phyloP scores from a whole-genome alignment of 495 filamentous ascomycete species.

The Talaromyces liani region DNA sequence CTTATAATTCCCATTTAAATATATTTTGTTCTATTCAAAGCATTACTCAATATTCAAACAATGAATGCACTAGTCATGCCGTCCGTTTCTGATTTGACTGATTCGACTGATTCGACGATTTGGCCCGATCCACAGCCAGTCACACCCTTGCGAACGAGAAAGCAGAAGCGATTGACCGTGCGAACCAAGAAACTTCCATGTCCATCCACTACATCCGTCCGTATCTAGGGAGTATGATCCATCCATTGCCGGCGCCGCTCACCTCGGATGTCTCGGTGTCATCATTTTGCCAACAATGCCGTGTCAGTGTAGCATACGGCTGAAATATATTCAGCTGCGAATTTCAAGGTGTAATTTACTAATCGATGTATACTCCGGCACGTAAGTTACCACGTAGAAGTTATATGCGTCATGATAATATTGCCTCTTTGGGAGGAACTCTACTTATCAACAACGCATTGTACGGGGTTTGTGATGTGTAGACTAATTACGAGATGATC shows the following conservation, averaged over 20 bases:
- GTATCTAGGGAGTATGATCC: neutral
- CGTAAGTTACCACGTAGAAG: neutral
- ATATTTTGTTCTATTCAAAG: neutral
- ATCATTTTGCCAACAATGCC: neutral
- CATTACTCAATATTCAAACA: neutral
- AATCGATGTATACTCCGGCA: neutral
- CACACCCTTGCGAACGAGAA: neutral
- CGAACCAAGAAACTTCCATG: neutral
- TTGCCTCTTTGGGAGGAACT: neutral
- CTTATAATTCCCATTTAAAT: too few species aligned
- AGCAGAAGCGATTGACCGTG: neutral
- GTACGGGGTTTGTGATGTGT: neutral
- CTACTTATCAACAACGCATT: neutral
- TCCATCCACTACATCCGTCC: neutral
- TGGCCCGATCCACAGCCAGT: neutral
- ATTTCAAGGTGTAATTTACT: neutral
- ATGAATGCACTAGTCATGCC: neutral
- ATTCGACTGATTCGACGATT: neutral
- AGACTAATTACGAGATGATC: neutral
- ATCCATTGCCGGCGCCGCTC: neutral
- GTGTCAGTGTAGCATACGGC: neutral
- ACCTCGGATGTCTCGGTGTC: neutral
- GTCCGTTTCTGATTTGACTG: neutral
- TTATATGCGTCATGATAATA: neutral
- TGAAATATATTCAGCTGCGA: neutral